These are phyloP conservation scores for Chenopodium formosanum DNA, from an alignment of 148 eudicot species.

Conservation along the genomic window DNA sequence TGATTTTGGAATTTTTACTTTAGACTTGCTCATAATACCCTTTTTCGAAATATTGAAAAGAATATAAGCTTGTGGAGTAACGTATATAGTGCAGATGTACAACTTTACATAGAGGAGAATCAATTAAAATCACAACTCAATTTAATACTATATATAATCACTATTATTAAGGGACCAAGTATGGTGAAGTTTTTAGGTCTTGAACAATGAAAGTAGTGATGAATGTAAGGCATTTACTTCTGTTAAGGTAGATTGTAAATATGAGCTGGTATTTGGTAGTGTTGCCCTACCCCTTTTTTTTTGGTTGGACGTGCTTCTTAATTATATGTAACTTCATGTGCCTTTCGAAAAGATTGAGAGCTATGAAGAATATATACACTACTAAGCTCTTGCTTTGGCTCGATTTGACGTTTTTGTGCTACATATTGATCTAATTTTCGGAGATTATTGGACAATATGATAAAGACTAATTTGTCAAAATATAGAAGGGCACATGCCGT, in stretches of 20 bases:
- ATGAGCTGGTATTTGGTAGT: too few relatives aligned
- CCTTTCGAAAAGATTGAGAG: conserved; percentile 9
- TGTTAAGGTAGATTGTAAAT: too few relatives aligned
- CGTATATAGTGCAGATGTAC: too few relatives aligned
- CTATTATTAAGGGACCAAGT: too few relatives aligned
- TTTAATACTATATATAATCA: too few relatives aligned
- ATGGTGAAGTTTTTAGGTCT: too few relatives aligned
- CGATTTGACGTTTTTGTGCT: conserved; percentile 15
- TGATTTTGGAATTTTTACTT: not conserved
- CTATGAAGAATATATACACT: conserved; percentile 15
- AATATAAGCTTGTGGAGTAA: too few relatives aligned
- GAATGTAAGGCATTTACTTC: too few relatives aligned
- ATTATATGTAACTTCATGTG: conserved; percentile 2
- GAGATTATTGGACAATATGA: not conserved
- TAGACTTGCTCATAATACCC: not conserved
- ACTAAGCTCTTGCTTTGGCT: conserved; percentile 15
- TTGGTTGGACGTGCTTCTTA: not conserved
- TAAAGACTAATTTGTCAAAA: conserved; percentile 17
- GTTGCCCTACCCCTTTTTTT: too few relatives aligned
- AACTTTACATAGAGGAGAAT: too few relatives aligned
- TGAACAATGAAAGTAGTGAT: too few relatives aligned
- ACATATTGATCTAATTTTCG: not conserved
- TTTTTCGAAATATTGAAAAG: not conserved
- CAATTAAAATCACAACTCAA: too few relatives aligned
- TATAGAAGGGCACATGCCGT: not conserved